phyloP scores from a whole-genome alignment of 2,329 filamentous ascomycete species.

The Fusarium sp. region DNA sequence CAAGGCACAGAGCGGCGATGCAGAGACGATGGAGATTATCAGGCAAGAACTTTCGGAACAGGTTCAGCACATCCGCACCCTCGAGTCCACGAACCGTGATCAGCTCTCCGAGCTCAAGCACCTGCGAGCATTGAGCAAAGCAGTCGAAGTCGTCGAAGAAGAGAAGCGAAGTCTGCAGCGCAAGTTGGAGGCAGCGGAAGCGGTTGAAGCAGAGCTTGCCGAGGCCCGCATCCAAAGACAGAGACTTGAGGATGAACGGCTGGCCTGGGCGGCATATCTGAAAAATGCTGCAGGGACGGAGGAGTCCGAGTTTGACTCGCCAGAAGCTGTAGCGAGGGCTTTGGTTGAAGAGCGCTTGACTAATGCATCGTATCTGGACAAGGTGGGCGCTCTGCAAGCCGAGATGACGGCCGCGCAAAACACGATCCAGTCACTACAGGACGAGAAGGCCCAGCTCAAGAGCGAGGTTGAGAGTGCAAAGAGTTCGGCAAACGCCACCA shows the following conservation, averaged over 20 bases:
- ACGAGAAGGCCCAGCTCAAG: conserved; percentile 71
- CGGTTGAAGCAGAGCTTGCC: conserved; percentile 77
- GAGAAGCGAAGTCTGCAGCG: conserved; percentile 87
- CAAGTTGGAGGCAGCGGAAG: conserved; percentile 77
- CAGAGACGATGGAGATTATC: conserved; percentile 84
- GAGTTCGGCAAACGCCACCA: conserved; percentile 55
- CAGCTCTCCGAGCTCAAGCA: conserved; percentile 82
- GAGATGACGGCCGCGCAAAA: conserved; percentile 81
- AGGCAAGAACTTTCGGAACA: conserved; percentile 91
- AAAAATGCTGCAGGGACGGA: conserved; percentile 70
- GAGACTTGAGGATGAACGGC: conserved; percentile 85
- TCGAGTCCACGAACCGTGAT: conserved; percentile 83
- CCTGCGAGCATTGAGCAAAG: conserved; percentile 81
- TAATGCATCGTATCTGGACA: conserved; percentile 80
- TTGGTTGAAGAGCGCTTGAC: conserved; percentile 84
- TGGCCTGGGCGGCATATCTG: conserved; percentile 87
- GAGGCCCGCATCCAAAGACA: conserved; percentile 86
- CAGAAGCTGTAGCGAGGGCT: conserved; percentile 85
- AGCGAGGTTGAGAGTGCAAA: conserved; percentile 77
- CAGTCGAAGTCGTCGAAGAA: conserved; percentile 93
- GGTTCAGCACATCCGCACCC: conserved; percentile 84
- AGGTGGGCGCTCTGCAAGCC: conserved; percentile 79
- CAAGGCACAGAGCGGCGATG: conserved; percentile 87
- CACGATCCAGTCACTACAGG: conserved; percentile 75
- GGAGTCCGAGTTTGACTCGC: conserved; percentile 82